Conservation (phyloP, 345 rosid genomes). For the Populus pruinosa region DNA sequence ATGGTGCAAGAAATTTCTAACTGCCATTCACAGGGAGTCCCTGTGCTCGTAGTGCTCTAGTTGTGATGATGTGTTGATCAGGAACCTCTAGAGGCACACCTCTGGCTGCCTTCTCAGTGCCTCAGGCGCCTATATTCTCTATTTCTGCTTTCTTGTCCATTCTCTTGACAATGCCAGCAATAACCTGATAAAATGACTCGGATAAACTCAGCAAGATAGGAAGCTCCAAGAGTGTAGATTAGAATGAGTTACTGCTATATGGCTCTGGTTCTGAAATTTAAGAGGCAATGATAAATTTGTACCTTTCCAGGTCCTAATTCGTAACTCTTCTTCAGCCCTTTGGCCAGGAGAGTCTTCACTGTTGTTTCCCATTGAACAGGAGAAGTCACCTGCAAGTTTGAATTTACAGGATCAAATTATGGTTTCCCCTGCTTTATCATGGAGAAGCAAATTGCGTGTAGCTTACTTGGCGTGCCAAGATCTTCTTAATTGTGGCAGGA, state of each 20-base stretch:
- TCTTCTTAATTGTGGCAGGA: slow-evolving; percentile 83
- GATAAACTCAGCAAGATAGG: slow-evolving; percentile 10
- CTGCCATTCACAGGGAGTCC: not conserved
- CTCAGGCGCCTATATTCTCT: slow-evolving; percentile 66
- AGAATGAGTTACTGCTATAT: not conserved
- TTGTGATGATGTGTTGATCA: not conserved
- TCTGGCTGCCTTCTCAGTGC: slow-evolving; percentile 1
- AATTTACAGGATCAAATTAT: not conserved
- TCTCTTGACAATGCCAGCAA: slow-evolving; percentile 95
- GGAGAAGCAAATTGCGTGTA: not conserved
- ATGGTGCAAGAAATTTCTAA: not conserved
- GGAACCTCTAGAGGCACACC: not conserved
- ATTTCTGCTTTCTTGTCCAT: slow-evolving; percentile 67
- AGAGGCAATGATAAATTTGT: not conserved
- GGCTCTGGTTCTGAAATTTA: not conserved
- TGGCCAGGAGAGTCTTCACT: slow-evolving; percentile 64
- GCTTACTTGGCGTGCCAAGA: slow-evolving; percentile 74
- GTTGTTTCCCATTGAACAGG: slow-evolving; percentile 99
- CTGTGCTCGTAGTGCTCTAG: not conserved
- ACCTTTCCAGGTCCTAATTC: slow-evolving; percentile 99
- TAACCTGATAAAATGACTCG: slow-evolving; percentile 51
- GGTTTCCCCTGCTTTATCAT: not conserved
- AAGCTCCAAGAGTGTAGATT: not conserved
- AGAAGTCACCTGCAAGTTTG: slow-evolving; percentile 68
- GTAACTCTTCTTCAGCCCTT: slow-evolving; percentile 72